Percentiles rank a stretch among this genome's conserved stretches.
Conservation (phyloP, 2,329 filamentous ascomycete species). For the Sphaerostilbella broomeana region DNA sequence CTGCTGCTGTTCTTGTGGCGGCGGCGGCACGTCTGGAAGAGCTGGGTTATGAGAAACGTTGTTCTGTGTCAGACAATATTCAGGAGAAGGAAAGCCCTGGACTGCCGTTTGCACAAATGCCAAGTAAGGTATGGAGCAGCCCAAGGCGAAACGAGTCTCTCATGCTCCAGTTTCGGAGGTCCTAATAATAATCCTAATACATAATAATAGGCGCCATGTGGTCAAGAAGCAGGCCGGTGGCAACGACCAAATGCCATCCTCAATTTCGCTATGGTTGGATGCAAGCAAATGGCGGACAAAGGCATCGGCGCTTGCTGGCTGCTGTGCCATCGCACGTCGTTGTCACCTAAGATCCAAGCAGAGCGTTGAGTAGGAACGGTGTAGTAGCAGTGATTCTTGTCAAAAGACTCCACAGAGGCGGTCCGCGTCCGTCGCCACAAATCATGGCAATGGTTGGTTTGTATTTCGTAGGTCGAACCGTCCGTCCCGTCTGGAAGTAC, state of each 20-base stretch:
- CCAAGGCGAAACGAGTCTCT: too few species aligned
- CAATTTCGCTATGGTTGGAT: conserved; percentile 7
- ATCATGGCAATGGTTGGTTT: too few species aligned
- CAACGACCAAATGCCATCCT: conserved; percentile 5
- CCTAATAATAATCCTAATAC: neutral
- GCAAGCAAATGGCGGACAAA: conserved; percentile 3
- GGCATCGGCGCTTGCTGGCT: too few species aligned
- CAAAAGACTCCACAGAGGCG: too few species aligned
- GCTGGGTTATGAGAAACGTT: neutral
- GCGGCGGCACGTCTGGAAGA: too few species aligned
- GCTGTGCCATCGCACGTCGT: too few species aligned
- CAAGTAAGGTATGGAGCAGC: neutral
- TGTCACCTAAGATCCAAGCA: too few species aligned
- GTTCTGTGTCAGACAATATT: conserved; percentile 9
- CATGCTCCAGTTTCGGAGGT: neutral
- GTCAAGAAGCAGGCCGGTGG: conserved; percentile 9
- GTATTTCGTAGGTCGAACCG: too few species aligned
- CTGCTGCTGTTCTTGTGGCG: too few species aligned
- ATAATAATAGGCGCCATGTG: conserved; percentile 14
- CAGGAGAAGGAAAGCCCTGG: conserved; percentile 8
- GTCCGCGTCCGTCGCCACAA: neutral
- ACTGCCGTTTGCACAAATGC: conserved; percentile 2
- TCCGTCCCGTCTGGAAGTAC: too few species aligned
- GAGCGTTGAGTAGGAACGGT: too few species aligned
- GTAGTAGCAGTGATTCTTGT: conserved; percentile 1